Conservation (phyloP, 2,329 filamentous ascomycete species). For the Aspergillus novofumigatus region DNA sequence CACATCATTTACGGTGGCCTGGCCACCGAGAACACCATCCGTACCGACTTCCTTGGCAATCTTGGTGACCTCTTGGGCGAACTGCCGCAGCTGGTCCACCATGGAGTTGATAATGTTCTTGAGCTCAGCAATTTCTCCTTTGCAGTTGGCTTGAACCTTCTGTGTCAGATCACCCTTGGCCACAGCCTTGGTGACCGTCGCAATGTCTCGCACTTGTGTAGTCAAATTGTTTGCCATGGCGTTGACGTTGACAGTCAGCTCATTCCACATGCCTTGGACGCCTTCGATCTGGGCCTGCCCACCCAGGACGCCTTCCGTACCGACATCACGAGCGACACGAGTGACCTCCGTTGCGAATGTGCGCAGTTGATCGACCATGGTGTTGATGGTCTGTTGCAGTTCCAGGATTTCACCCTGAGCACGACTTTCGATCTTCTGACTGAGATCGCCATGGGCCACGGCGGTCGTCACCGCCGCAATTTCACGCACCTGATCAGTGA, state of each 20-base stretch:
- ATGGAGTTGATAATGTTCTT: constrained; percentile 99
- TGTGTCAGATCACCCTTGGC: constrained; percentile 87
- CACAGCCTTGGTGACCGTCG: constrained; percentile 67
- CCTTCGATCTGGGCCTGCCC: constrained; percentile 80
- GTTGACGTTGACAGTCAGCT: constrained; percentile 79
- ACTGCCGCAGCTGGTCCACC: constrained; percentile 96
- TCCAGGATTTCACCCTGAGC: constrained; percentile 78
- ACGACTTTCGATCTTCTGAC: constrained; percentile 77
- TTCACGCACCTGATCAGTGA: constrained; percentile 79
- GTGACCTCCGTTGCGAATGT: constrained; percentile 83
- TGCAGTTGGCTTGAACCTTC: constrained; percentile 90
- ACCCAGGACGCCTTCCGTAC: constrained; percentile 76
- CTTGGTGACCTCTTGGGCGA: constrained; percentile 94
- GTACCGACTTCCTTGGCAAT: constrained; percentile 95
- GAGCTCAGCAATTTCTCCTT: constrained; percentile 86
- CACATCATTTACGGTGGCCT: constrained; percentile 93
- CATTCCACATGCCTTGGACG: constrained; percentile 85
- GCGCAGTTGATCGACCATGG: constrained; percentile 80
- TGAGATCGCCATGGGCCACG: constrained; percentile 76
- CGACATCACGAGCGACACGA: constrained; percentile 76
- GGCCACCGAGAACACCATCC: constrained; percentile 87
- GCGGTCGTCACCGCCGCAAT: constrained; percentile 81
- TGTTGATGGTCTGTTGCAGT: constrained; percentile 81
- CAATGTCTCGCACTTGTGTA: constrained; percentile 91
- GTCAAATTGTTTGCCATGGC: constrained; percentile 86